Conservation (phyloP, 2,329 filamentous ascomycete genomes). For the Alternaria gansuensis region DNA sequence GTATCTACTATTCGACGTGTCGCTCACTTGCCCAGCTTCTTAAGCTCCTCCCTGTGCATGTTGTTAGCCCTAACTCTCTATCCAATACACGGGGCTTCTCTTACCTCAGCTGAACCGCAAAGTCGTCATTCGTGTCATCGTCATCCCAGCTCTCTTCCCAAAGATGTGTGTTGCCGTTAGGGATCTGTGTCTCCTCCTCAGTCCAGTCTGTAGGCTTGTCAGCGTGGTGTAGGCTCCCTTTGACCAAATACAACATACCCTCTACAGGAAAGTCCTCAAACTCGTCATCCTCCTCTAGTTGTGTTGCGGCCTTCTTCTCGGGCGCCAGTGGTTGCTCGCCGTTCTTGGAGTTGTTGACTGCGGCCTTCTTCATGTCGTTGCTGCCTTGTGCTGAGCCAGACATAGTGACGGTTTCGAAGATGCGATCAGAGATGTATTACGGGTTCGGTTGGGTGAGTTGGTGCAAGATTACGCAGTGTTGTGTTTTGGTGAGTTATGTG, state of each 20-base stretch:
- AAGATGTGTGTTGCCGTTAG: conserved; percentile 79
- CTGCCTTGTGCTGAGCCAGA: conserved; percentile 56
- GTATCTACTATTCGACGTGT: conserved; percentile 1
- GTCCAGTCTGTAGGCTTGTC: conserved; percentile 73
- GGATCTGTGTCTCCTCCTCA: conserved; percentile 87
- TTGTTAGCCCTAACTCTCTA: conserved; percentile 12
- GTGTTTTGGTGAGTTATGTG: conserved; percentile 21
- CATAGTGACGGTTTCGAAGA: conserved; percentile 50
- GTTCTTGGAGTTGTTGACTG: conserved; percentile 49
- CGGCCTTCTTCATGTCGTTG: conserved; percentile 53
- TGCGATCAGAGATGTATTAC: neutral
- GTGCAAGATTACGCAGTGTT: conserved; percentile 10
- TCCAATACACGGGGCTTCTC: conserved; percentile 45
- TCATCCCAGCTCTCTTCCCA: conserved; percentile 99
- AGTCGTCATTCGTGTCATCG: conserved; percentile 96
- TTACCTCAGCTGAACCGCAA: conserved; percentile 91
- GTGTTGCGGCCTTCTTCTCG: conserved; percentile 68
- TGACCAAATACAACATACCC: conserved; percentile 62
- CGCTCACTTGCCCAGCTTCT: conserved; percentile 81
- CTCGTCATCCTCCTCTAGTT: conserved; percentile 96
- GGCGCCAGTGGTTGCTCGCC: conserved; percentile 56
- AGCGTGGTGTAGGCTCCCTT: conserved; percentile 12
- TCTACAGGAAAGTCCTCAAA: conserved; percentile 99
- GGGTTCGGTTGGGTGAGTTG: neutral
- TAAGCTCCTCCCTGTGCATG: conserved; percentile 78